These are phyloP conservation scores for Gymnopilus junonius DNA, from an alignment of 768 basidiomycete genomes.

Conservation along the genomic window DNA sequence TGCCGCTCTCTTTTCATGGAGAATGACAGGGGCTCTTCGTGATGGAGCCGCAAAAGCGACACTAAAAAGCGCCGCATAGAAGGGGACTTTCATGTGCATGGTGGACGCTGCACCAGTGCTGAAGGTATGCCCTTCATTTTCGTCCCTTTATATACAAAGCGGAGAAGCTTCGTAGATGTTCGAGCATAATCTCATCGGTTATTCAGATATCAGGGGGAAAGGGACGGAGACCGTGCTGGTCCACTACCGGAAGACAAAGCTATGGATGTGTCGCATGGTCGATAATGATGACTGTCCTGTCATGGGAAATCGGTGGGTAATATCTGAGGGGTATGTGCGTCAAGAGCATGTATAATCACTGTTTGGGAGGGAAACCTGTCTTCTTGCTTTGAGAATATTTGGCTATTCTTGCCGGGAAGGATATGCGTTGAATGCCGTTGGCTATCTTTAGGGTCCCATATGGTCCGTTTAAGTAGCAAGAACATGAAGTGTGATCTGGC, in stretches of 20 bases:
- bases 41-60: constrained; percentile 31
- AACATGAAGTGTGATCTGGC: neutral
- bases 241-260: constrained; percentile 4
- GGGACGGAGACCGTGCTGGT: neutral
- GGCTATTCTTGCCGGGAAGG: neutral
- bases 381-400: neutral
- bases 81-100: constrained; percentile 20
- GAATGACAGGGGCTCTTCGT: constrained; percentile 27
- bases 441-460: neutral
- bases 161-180: constrained; percentile 17
- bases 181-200: constrained; percentile 7
- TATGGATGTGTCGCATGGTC: constrained; percentile 17
- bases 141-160: constrained; percentile 10
- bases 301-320: constrained; percentile 17
- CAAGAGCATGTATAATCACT: constrained; percentile 3
- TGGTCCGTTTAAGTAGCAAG: neutral
- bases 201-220: constrained; percentile 2
- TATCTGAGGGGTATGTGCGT: constrained; percentile 11
- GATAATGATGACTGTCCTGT: constrained; percentile 10
- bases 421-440: neutral
- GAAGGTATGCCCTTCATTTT: neutral
- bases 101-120: constrained; percentile 6
- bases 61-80: constrained; percentile 20
- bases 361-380: constrained; percentile 18
- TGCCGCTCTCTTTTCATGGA: constrained; percentile 35